Evolutionary conservation across 2,329 filamentous ascomycete species (phyloP).

Genomic region (Coniella lustricola): DNA sequence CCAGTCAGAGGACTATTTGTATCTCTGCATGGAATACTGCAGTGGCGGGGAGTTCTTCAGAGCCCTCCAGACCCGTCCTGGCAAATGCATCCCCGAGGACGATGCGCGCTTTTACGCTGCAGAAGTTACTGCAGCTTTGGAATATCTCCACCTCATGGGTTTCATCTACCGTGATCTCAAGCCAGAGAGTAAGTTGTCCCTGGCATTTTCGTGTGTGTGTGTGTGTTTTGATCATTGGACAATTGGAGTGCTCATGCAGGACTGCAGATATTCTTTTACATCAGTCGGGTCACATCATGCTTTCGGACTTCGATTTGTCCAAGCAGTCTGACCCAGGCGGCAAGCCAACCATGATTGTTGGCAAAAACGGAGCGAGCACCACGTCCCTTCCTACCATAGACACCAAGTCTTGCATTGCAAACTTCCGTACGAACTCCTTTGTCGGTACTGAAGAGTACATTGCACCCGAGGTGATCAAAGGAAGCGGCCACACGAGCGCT

Average conservation of each 20-base stretch:
- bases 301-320: conserved; percentile 96
- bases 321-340: conserved; percentile 96
- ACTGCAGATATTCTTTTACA: conserved; percentile 73
- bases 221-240: background rate
- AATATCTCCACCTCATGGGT: conserved; percentile 97
- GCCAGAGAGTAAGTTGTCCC: conserved; percentile 60
- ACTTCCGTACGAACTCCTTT: conserved; percentile 97
- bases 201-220: too few relatives aligned
- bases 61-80: conserved; percentile 88
- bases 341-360: conserved; percentile 95
- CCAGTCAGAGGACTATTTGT: conserved; percentile 96
- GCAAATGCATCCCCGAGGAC: conserved; percentile 95
- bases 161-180: conserved; percentile 99
- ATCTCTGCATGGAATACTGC: conserved; percentile 99
- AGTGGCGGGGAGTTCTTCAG: conserved; percentile 98
- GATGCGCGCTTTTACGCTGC: conserved; percentile 96
- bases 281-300: conserved; percentile 99
- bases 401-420: conserved; percentile 95
- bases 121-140: conserved; percentile 90
- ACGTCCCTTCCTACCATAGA: conserved; percentile 93
- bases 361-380: conserved; percentile 78
- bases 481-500: conserved; percentile 94
- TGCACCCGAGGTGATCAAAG: conserved; percentile 96
- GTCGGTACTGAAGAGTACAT: conserved; percentile 99
- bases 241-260: conserved; percentile 29